Evolutionary conservation across 2,329 filamentous ascomycete species (phyloP), one percentile per base, ranked within the genome.

Genomic region (Xylariaceae sp.): DNA sequence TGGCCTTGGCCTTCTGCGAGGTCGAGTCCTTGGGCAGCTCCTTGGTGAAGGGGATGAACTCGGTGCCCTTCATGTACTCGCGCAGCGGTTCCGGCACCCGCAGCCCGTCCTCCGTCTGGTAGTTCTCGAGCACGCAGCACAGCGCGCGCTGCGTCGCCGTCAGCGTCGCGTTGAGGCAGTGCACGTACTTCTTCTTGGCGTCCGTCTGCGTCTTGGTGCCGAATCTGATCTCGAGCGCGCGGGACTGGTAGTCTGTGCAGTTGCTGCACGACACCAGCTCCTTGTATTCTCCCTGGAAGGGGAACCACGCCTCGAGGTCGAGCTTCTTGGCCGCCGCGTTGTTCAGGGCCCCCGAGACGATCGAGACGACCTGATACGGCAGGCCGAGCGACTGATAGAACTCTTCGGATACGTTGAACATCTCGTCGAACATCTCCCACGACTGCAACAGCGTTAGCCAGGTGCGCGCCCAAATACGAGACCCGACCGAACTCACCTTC

Each of bases 221-320:
- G 52, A 81, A 94, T 38, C 92, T 77, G 50, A 98, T 94, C 61
- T 96, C 90, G 10, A 98, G 73, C 48, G 88, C 89, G 36, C 92
- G 77, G 16, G 87, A 88, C 68, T 98, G 92, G 68, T 96, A 96
- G 59, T 96, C 90, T 28, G 87, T 94, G 69, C 92, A 98, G 67
- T 98, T 98, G 41, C 87, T 43, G 38, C 42, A 45, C 10, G 40
- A 45, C 16, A 44, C 92, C 18, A 98, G 76, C 66, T 96, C 92
- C 67, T 96, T 96, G 74, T 96, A 98, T 63, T 96, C 92, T 51
- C 83, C 83, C 61, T 96, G 89, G 70, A 84, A 93, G 12, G 87
- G 88, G 61, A 94, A 94, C 86, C 88, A 94, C 3, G 92, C 90
- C 60, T 98, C 92, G 15, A 98, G 72, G 55, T 98, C 92, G 58